Evolutionary conservation across 805 yeast species (phyloP).

Genomic region (Cyberlindnera galapagoensis): DNA sequence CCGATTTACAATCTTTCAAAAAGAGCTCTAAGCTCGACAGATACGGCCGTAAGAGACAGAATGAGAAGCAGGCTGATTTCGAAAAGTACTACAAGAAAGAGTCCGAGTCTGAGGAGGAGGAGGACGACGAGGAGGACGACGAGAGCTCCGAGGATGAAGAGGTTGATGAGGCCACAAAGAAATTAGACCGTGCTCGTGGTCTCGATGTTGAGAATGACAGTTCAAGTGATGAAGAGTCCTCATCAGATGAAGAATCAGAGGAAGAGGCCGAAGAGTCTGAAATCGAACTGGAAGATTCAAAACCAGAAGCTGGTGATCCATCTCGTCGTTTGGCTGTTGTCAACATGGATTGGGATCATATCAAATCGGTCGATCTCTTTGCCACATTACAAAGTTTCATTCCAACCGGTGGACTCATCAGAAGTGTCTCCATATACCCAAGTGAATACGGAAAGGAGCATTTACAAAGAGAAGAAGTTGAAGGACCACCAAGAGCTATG

Average conservation of each 20-base stretch:
- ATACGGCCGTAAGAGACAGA: conserved; percentile 71
- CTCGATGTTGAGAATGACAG: conserved; percentile 41
- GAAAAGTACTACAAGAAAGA: conserved; percentile 12
- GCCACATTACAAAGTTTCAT: conserved; percentile 84
- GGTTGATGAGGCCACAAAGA: conserved; percentile 15
- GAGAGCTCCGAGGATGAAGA: conserved; percentile 4
- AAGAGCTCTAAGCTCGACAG: conserved; percentile 63
- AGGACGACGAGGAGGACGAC: conserved; percentile 2
- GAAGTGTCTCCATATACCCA: conserved; percentile 69
- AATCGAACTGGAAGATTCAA: conserved; percentile 49
- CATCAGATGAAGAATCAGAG: conserved; percentile 33
- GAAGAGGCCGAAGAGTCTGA: conserved; percentile 39
- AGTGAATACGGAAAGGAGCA: conserved; percentile 91
- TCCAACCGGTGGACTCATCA: conserved; percentile 65
- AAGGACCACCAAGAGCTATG: conserved; percentile 88
- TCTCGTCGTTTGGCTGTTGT: conserved; percentile 81
- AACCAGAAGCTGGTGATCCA: conserved; percentile 86
- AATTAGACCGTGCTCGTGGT: conserved; percentile 62
- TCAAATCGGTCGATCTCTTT: conserved; percentile 80
- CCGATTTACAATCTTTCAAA: conserved; percentile 51
- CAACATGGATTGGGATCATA: conserved; percentile 95
- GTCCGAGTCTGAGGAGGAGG: conserved; percentile 7
- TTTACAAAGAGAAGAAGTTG: conserved; percentile 81
- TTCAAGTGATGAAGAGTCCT: conserved; percentile 33
- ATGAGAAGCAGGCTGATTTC: conserved; percentile 37